Percentiles rank a stretch among this genome's conserved stretches.
Evolutionary conservation across 2,329 filamentous ascomycete genomes (phyloP).

Genomic region (Fusarium sp.): DNA sequence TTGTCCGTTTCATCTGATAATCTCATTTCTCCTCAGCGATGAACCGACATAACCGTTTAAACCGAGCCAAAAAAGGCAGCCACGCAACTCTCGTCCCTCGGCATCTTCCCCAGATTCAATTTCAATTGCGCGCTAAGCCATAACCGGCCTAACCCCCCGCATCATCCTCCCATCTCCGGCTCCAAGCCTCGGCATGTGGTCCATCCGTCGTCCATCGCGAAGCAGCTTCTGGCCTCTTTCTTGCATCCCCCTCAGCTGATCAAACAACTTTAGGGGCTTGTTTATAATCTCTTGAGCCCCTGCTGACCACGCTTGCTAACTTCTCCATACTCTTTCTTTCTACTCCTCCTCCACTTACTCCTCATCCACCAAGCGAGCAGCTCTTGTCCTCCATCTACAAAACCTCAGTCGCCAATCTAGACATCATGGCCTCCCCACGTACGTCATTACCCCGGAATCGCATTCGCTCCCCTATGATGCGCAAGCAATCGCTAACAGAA

Average conservation of each 20-base stretch:
- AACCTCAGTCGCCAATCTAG: conserved; percentile 22
- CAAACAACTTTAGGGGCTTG: conserved; percentile 11
- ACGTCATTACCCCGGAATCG: conserved; percentile 54
- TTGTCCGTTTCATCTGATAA: conserved; percentile 3
- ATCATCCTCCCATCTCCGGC: conserved; percentile 15
- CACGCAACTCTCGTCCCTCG: conserved; percentile 39
- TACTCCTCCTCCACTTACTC: not conserved
- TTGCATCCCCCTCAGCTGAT: conserved; percentile 37
- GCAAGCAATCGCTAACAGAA: conserved; percentile 23
- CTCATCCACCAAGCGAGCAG: conserved; percentile 22
- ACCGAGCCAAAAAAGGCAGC: not conserved
- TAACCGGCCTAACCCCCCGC: conserved; percentile 19
- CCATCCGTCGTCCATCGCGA: conserved; percentile 13
- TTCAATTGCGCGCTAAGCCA: conserved; percentile 22
- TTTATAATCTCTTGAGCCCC: conserved; percentile 31
- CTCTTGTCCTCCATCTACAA: conserved; percentile 10
- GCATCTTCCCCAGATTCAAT: conserved; percentile 45
- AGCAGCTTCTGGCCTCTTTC: conserved; percentile 15
- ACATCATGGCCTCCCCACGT: conserved; percentile 84
- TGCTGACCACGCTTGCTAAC: not conserved
- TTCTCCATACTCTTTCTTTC: conserved; percentile 7
- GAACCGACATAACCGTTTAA: conserved; percentile 6
- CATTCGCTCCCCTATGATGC: conserved; percentile 1
- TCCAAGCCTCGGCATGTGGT: conserved; percentile 44
- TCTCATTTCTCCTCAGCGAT: not conserved